Conservation (phyloP, 768 basidiomycete species). For the Sarcodon aspratus region DNA sequence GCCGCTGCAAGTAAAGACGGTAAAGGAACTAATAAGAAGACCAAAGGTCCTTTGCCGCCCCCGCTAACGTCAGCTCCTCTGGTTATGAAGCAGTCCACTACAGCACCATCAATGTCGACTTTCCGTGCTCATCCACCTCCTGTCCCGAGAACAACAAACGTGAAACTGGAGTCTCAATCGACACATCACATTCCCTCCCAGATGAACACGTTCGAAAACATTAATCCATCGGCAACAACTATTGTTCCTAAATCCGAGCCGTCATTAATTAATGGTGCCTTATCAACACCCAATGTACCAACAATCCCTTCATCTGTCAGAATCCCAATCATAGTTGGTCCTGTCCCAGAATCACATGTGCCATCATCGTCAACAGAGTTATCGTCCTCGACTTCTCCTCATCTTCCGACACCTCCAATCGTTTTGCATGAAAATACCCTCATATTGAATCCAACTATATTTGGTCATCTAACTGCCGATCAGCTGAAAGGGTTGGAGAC, state of each 20-base stretch:
- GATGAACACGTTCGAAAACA: slow-evolving; percentile 11
- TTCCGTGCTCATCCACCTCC: slow-evolving; percentile 4
- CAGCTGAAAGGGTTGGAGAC: slow-evolving; percentile 68
- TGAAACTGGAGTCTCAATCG: background rate
- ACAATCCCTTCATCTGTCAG: slow-evolving; percentile 35
- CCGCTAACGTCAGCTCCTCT: slow-evolving; percentile 60
- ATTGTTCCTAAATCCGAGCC: background rate
- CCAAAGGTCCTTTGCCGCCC: slow-evolving; percentile 54
- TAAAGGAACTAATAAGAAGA: slow-evolving; percentile 42
- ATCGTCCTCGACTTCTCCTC: slow-evolving; percentile 26
- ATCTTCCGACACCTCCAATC: slow-evolving; percentile 41
- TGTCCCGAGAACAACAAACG: slow-evolving; percentile 9
- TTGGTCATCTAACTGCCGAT: slow-evolving; percentile 62
- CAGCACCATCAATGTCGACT: background rate
- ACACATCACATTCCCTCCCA: background rate
- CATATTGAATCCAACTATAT: slow-evolving; percentile 77
- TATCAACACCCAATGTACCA: slow-evolving; percentile 4
- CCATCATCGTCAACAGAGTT: slow-evolving; percentile 28
- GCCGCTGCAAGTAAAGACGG: slow-evolving; percentile 24
- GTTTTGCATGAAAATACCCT: slow-evolving; percentile 77
- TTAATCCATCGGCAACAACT: slow-evolving; percentile 9
- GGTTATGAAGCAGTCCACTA: slow-evolving; percentile 24
- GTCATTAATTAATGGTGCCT: background rate
- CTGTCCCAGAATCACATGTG: slow-evolving; percentile 55
- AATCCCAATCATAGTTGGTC: slow-evolving; percentile 68